Evolutionary conservation across 345 rosid genomes (phyloP).

Genomic region (Psidium friedrichsthalianum): DNA sequence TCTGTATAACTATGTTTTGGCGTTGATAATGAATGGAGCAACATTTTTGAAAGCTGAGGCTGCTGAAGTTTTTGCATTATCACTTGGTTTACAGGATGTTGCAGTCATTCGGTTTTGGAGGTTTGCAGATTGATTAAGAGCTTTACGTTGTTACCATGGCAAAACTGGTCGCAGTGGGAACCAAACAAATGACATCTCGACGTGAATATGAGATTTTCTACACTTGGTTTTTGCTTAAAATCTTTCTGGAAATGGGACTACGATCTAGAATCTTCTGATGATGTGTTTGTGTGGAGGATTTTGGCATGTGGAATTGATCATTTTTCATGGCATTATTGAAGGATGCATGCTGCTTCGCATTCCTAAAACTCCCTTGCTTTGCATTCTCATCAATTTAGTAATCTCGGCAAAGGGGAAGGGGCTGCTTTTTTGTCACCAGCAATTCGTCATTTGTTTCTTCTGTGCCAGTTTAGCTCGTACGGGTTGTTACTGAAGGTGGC

Average conservation of each 20-base stretch:
- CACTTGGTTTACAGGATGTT: neutral
- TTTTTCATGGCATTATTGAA: neutral
- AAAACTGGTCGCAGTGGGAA: neutral
- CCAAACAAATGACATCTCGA: neutral
- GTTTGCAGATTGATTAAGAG: neutral
- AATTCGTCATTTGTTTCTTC: neutral
- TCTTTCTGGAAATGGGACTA: neutral
- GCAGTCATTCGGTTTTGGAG: neutral
- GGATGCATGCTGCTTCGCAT: neutral
- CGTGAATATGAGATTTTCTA: neutral
- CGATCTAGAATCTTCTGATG: neutral
- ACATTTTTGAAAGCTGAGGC: neutral
- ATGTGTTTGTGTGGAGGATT: neutral
- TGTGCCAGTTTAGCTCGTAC: neutral
- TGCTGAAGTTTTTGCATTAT: neutral
- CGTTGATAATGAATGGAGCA: neutral
- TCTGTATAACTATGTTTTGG: neutral
- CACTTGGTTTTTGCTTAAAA: neutral
- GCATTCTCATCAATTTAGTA: neutral
- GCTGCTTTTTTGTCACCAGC: neutral
- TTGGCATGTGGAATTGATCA: neutral
- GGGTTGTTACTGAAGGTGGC: neutral
- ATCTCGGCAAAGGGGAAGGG: neutral
- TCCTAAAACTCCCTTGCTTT: neutral
- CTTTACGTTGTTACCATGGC: neutral